A percentile compares a stretch with the other conserved stretches of the same genome.
Conservation (phyloP, 2,329 filamentous ascomycete genomes). For the Beauveria sp. region DNA sequence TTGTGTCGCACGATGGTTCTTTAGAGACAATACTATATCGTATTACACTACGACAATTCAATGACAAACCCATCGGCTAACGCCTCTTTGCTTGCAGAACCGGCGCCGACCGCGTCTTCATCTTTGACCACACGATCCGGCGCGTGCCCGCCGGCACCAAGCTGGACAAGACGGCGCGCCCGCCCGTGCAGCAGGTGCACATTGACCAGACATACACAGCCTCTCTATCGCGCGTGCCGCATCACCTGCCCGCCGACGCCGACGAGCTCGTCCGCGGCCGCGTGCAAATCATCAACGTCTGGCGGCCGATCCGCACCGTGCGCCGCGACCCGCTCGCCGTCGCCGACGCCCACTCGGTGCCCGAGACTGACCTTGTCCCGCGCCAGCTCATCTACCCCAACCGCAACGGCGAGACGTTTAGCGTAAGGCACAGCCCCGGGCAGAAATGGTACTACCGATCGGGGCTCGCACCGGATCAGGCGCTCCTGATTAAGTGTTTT, state of each 20-base stretch:
- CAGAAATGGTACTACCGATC: constrained; percentile 48
- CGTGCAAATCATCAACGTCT: constrained; percentile 47
- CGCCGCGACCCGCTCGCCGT: constrained; percentile 46
- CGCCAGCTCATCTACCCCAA: constrained; percentile 43
- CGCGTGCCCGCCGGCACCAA: constrained; percentile 33
- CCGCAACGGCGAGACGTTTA: constrained; percentile 42
- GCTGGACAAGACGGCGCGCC: constrained; percentile 32
- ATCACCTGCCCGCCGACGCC: constrained; percentile 35
- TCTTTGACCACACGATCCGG: constrained; percentile 56
- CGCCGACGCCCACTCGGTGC: constrained; percentile 41
- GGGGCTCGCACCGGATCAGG: constrained; percentile 43
- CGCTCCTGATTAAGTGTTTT: constrained; percentile 54
- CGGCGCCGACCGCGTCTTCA: constrained; percentile 46
- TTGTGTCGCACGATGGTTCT: too few relatives aligned
- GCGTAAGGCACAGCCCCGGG: constrained; percentile 30
- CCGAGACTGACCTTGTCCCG: constrained; percentile 41
- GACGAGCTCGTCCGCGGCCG: constrained; percentile 35
- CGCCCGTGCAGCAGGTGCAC: constrained; percentile 39
- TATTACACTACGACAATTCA: too few relatives aligned
- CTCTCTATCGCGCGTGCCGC: constrained; percentile 32
- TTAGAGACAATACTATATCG: too few relatives aligned
- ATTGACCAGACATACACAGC: constrained; percentile 49
- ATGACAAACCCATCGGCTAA: background rate
- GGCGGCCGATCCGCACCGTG: constrained; percentile 44
- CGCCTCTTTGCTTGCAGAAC: constrained; percentile 32